phyloP scores from a whole-genome alignment of 179 eudicot species.

The Drosera spatulata region DNA sequence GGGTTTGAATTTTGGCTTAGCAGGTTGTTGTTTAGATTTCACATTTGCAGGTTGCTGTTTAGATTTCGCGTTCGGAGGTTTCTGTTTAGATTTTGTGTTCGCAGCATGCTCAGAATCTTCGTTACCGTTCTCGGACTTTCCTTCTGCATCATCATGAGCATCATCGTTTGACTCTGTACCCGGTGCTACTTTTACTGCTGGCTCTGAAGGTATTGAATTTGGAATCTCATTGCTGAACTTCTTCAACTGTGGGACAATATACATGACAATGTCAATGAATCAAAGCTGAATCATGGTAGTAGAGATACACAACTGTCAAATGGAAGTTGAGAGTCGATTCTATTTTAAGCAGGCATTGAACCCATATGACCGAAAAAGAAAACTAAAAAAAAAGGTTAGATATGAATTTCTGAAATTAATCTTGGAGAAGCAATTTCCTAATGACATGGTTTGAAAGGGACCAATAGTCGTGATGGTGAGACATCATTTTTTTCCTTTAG shows the following conservation, averaged over 20 bases:
- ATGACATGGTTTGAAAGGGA: too few species aligned
- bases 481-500: neutral
- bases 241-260: constrained; percentile 50
- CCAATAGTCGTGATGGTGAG: too few species aligned
- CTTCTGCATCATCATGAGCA: constrained; percentile 12
- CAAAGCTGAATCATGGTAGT: neutral
- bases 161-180: constrained; percentile 15
- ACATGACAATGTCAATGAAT: neutral
- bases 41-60: too few species aligned
- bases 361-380: neutral
- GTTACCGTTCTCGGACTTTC: constrained; percentile 18
- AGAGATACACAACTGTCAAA: too few species aligned
- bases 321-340: too few species aligned
- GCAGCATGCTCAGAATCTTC: constrained; percentile 1
- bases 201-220: constrained; percentile 22
- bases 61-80: neutral
- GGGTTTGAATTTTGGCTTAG: constrained; percentile 11
- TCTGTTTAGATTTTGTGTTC: neutral
- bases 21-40: neutral
- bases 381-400: too few species aligned
- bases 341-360: neutral
- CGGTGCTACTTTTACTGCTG: constrained; percentile 27
- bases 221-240: constrained; percentile 71
- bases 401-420: too few species aligned
- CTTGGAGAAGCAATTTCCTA: too few species aligned